A percentile compares a stretch with the other conserved stretches of the same genome.
phyloP scores from a whole-genome alignment of 805 yeast genomes.

The Barnettozyma californica region DNA sequence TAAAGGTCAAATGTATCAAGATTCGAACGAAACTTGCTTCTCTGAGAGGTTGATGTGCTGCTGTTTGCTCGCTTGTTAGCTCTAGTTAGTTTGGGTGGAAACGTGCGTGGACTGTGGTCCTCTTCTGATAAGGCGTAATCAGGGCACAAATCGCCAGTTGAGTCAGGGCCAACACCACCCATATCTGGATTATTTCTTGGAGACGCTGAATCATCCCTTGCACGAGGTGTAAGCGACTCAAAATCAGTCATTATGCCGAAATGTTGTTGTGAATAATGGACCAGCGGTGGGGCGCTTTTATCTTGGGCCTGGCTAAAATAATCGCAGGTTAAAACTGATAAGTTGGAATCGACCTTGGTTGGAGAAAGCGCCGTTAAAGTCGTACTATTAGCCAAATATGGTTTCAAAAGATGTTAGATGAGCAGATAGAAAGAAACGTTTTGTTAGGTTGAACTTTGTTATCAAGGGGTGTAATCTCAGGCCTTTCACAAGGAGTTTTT shows the following conservation, averaged over 20 bases:
- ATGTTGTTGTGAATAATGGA: background rate
- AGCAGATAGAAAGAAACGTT: background rate
- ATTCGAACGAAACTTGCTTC: conserved; percentile 22
- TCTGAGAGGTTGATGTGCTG: conserved; percentile 17
- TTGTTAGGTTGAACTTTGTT: background rate
- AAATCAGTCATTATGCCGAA: background rate
- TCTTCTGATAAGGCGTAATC: background rate
- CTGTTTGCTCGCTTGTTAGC: conserved; percentile 23
- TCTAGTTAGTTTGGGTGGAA: conserved; percentile 4
- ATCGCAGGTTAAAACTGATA: background rate
- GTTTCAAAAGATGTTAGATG: background rate
- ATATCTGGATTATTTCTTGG: background rate
- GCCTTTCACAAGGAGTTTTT: background rate
- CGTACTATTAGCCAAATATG: background rate
- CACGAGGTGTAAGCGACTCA: background rate
- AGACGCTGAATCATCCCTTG: background rate
- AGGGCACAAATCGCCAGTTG: background rate
- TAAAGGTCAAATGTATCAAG: conserved; percentile 7
- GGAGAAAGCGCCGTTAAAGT: background rate
- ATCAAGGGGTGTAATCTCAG: background rate
- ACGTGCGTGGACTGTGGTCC: conserved; percentile 5
- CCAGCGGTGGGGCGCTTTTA: background rate
- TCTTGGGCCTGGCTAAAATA: background rate
- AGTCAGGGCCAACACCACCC: background rate
- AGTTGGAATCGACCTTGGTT: background rate